Conservation (phyloP, 768 basidiomycete species). For the Albatrellus ellisii region DNA sequence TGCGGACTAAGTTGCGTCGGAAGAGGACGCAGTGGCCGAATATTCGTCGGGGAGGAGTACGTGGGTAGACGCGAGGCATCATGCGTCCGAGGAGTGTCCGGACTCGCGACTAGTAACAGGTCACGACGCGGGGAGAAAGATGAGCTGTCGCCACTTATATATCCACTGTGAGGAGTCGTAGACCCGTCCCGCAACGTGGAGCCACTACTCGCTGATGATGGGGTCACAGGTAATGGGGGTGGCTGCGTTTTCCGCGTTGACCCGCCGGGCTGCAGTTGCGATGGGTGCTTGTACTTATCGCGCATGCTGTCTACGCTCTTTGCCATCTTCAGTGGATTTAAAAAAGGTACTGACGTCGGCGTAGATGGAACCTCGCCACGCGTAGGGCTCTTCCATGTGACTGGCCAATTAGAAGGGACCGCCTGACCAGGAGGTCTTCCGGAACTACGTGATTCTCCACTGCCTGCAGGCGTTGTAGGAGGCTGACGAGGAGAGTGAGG, state of each 20-base stretch:
- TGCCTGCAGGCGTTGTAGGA: constrained; percentile 10
- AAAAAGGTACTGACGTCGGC: constrained; percentile 6
- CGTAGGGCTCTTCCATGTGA: constrained; percentile 29
- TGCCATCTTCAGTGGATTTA: constrained; percentile 12
- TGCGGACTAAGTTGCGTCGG: constrained; percentile 1
- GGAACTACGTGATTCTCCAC: constrained; percentile 10
- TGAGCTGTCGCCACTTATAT: neutral
- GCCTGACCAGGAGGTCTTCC: constrained; percentile 23
- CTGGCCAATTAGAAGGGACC: constrained; percentile 32
- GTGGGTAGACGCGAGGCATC: neutral
- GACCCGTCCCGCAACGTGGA: neutral
- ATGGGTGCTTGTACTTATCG: constrained; percentile 4
- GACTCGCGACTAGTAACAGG: neutral
- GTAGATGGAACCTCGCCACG: constrained; percentile 8
- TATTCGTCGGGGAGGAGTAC: neutral
- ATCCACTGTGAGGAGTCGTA: neutral
- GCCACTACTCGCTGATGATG: neutral
- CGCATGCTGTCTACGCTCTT: constrained; percentile 14
- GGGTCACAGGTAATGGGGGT: constrained; percentile 4
- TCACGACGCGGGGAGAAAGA: neutral
- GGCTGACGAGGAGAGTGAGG: constrained; percentile 13
- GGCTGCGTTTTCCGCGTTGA: constrained; percentile 6
- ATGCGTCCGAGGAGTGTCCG: neutral
- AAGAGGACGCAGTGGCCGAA: neutral
- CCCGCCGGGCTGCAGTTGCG: constrained; percentile 3